Evolutionary conservation across 1,284 basidiomycete genomes (phyloP).

Genomic region (Leccinum subfulvum): DNA sequence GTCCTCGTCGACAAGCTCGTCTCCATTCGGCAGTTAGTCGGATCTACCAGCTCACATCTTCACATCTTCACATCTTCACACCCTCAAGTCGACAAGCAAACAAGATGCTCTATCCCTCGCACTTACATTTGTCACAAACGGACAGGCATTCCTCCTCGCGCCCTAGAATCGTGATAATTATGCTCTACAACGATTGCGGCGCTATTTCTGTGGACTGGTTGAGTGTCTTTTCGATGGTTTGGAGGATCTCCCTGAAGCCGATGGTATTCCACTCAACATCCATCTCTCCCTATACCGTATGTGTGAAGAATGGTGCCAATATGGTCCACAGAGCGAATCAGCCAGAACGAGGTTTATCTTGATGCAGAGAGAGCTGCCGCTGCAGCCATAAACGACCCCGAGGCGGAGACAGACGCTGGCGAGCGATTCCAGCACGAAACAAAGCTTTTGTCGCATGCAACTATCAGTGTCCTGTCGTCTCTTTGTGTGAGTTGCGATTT

Average conservation of each 20-base stretch:
- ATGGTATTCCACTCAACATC: constrained; percentile 73
- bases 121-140: constrained; percentile 84
- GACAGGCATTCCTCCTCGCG: constrained; percentile 73
- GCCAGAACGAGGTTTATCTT: constrained; percentile 72
- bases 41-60: constrained; percentile 77
- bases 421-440: constrained; percentile 77
- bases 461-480: constrained; percentile 79
- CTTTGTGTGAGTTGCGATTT: constrained; percentile 65
- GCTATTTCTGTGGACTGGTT: constrained; percentile 88
- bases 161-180: constrained; percentile 75
- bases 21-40: constrained; percentile 88
- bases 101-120: constrained; percentile 77
- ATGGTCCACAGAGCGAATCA: constrained; percentile 74
- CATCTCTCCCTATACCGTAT: constrained; percentile 81
- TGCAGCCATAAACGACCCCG: constrained; percentile 47
- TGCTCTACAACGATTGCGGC: constrained; percentile 78
- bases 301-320: constrained; percentile 93
- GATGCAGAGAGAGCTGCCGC: constrained; percentile 71
- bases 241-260: constrained; percentile 69
- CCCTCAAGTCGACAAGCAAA: constrained; percentile 68
- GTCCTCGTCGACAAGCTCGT: constrained; percentile 74
- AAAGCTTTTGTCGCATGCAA: constrained; percentile 70
- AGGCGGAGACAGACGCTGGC: constrained; percentile 50
- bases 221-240: constrained; percentile 84
- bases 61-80: constrained; percentile 70